Evolutionary conservation across 495 filamentous ascomycete genomes (phyloP).

Genomic region (Penicillium samsonianum): DNA sequence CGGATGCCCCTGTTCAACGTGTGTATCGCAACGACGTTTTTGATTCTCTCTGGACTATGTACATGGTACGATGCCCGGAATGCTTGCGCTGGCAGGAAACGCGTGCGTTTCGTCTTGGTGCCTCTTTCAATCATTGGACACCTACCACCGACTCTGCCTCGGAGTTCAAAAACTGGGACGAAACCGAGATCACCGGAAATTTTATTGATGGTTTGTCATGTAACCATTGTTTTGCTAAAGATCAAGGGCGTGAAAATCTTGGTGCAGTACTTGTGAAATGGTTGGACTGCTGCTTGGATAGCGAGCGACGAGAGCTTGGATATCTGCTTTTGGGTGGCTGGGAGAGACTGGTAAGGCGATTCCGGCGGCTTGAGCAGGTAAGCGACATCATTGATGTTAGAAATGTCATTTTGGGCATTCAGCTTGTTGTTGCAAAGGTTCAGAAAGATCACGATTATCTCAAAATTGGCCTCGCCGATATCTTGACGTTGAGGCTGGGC

Average conservation of each 20-base stretch:
- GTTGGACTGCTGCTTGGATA: background rate
- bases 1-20: background rate
- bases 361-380: no score
- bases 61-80: slow-evolving; percentile 9
- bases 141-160: background rate
- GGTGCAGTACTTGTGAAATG: background rate
- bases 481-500: background rate
- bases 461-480: background rate
- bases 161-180: background rate
- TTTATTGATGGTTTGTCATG: background rate
- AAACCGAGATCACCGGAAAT: background rate
- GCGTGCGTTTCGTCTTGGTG: slow-evolving; percentile 9
- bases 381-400: no score
- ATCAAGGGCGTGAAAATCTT: background rate
- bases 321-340: background rate
- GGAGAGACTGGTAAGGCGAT: background rate
- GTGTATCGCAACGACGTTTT: background rate
- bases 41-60: slow-evolving; percentile 3
- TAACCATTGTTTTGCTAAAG: background rate
- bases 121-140: background rate
- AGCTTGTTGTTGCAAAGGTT: background rate
- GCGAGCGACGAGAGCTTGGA: background rate
- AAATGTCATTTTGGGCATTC: background rate
- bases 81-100: slow-evolving; percentile 11
- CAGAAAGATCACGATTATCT: background rate